Percentiles rank a stretch among this genome's conserved stretches.
Conservation (phyloP, 2,329 filamentous ascomycete species). For the Microcera coccophila region DNA sequence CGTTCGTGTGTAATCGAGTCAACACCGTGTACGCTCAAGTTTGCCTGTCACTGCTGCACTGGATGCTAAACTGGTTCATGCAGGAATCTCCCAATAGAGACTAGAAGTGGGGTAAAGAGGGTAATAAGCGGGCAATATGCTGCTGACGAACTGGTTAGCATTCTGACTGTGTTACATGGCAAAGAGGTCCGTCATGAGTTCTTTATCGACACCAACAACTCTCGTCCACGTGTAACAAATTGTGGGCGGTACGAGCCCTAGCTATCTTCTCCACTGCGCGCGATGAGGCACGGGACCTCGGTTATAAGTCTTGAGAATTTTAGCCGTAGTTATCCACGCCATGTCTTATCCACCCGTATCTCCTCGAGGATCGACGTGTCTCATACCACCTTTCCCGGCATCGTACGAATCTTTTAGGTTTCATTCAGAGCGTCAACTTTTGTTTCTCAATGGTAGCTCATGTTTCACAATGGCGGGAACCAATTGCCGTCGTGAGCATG, state of each 20-base stretch:
- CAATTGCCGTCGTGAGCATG: constrained; percentile 29
- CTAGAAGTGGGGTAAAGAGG: constrained; percentile 2
- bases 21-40: no score
- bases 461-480: constrained; percentile 21
- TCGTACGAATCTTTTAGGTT: constrained; percentile 4
- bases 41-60: no score
- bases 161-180: no score
- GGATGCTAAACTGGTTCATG: constrained; percentile 5
- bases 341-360: constrained; percentile 4
- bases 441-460: constrained; percentile 15
- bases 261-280: no score
- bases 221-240: no score
- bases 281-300: no score
- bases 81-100: constrained; percentile 4
- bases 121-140: constrained; percentile 1
- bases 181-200: no score
- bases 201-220: no score
- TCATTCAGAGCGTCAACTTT: constrained; percentile 5
- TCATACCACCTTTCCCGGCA: constrained; percentile 2
- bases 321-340: constrained; percentile 2
- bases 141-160: constrained; percentile 6
- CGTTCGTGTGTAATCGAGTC: no score
- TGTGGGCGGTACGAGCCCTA: no score
- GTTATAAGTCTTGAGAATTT: no score
- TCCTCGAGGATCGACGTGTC: constrained; percentile 2